phyloP scores from a whole-genome alignment of 1,284 basidiomycete genomes.

The Moesziomyces aphidis region DNA sequence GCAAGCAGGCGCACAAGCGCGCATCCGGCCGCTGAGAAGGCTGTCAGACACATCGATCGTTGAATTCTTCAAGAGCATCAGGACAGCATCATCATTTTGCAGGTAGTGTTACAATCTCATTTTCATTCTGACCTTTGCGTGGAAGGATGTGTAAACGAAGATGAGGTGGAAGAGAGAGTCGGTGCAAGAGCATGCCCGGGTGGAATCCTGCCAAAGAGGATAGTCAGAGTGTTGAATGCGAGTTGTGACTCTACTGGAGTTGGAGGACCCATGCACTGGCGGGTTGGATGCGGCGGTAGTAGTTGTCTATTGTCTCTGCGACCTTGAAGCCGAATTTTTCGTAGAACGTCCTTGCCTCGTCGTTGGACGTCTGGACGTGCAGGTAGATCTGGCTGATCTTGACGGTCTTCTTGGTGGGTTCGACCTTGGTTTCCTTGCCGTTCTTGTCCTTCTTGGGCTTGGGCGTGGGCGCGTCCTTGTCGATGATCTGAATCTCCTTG shows the following conservation, averaged over 20 bases:
- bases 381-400: conserved; percentile 64
- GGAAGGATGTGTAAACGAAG: no score
- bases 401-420: conserved; percentile 37
- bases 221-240: conserved; percentile 1
- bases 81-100: conserved; percentile 3
- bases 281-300: conserved; percentile 66
- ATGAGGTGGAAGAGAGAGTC: neutral
- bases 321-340: conserved; percentile 68
- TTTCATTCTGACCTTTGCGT: neutral
- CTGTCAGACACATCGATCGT: neutral
- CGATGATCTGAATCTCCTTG: conserved; percentile 37
- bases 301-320: conserved; percentile 55
- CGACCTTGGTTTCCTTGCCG: conserved; percentile 48
- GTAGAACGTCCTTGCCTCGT: conserved; percentile 67
- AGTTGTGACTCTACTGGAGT: conserved; percentile 15
- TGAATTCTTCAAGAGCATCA: neutral
- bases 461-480: conserved; percentile 25
- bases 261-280: conserved; percentile 68
- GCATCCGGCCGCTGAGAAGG: neutral
- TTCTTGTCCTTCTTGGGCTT: conserved; percentile 53
- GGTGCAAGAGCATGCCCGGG: no score
- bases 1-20: conserved; percentile 26
- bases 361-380: conserved; percentile 68
- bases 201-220: neutral
- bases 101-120: conserved; percentile 8